Conservation (phyloP, 345 rosid genomes). For the Gossypium thurberi region DNA sequence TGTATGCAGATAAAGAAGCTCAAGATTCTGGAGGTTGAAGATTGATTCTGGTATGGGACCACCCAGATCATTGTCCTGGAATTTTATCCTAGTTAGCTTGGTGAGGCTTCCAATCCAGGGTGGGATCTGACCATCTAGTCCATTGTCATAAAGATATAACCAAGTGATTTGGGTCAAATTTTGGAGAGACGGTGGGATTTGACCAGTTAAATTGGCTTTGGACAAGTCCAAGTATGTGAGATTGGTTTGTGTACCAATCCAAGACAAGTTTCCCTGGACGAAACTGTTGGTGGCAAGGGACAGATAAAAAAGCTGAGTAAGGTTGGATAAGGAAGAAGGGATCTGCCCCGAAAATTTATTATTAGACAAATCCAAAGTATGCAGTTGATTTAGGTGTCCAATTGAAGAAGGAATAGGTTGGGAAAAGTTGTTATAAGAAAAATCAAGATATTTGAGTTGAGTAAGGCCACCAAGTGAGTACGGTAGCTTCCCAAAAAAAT, state of each 20-base stretch:
- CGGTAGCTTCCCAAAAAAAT: conserved; percentile 11
- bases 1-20: background rate
- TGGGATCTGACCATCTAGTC: conserved; percentile 5
- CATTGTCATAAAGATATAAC: background rate
- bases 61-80: background rate
- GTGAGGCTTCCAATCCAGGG: conserved; percentile 3
- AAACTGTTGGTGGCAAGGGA: background rate
- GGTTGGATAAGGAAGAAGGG: conserved; percentile 12
- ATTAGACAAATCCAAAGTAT: background rate
- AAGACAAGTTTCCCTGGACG: background rate
- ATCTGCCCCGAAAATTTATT: conserved; percentile 16
- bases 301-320: background rate
- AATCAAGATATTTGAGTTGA: conserved; percentile 1
- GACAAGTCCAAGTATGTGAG: background rate
- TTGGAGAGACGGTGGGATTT: background rate
- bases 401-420: conserved; percentile 14
- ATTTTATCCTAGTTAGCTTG: background rate
- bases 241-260: background rate
- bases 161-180: background rate
- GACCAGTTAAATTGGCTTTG: background rate
- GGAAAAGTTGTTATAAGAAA: conserved; percentile 11
- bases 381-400: conserved; percentile 10
- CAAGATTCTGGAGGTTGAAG: conserved; percentile 6
- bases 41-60: conserved; percentile 22
- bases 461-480: conserved; percentile 13